Evolutionary conservation across 176 grass and related monocot genomes (phyloP), one percentile per base, ranked within the genome.

Genomic region (Triticum monococcum): DNA sequence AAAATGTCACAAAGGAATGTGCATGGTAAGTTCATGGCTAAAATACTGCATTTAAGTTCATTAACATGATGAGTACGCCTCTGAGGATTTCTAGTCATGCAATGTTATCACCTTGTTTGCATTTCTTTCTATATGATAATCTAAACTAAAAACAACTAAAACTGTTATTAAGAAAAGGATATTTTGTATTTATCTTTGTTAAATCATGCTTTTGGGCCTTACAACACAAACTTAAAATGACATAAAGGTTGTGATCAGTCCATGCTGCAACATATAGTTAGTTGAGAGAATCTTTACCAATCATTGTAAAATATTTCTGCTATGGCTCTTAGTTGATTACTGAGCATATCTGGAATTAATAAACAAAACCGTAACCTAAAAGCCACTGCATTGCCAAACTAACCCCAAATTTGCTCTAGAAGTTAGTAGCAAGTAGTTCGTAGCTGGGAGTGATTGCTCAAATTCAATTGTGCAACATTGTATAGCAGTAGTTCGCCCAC

Each of bases 1-100:
- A 65, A 37, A 84, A 72, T 72, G 38, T 64, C 41, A 79, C 65
- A 68, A 64, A 38, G n/a, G 38, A 84, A 38, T 79, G 12, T 75
- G 66, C 22, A 84, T 72, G 64, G 22, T 52, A 64, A 60, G 33
- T 56, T 84, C 31, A 64, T 79, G 56, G 28, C 16, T 41, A 64
- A 63, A 52, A 40, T 54, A 84, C 43, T 23, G 25, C 60, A 18
- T 64, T 83, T 71, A 37, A 37, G 65, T 80, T 73, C 76, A 85
- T 74, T 50, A 65, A 52, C 75, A 73, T 56, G 8, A 30, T 65
- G 30, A 57, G 11, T 79, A 30, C 9, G 50, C 31, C 26, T 56
- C 12, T 48, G 60, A 32, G 8, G 35, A 31, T 85, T 74, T 79
- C 14, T 13, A 50, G 62, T 83, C 18, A 75, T 43, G 26, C 35